Evolutionary conservation across 768 basidiomycete species (phyloP).

Genomic region (Pholiota molesta): DNA sequence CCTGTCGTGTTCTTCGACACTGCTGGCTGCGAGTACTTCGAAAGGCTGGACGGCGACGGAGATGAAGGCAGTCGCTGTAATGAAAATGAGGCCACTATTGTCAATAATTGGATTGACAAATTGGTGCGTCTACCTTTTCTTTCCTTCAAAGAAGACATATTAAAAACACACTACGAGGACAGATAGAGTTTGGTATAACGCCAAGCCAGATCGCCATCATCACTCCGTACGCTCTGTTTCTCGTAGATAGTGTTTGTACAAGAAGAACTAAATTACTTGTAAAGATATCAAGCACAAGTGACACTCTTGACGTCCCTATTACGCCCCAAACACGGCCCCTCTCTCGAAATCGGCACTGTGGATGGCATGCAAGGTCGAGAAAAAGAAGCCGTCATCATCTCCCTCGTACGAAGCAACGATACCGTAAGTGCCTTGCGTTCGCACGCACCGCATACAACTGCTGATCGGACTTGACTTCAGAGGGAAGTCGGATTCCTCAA

Average conservation of each 20-base stretch:
- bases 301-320: conserved; percentile 78
- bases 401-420: conserved; percentile 90
- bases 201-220: conserved; percentile 84
- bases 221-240: conserved; percentile 61
- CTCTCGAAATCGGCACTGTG: conserved; percentile 90
- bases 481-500: conserved; percentile 94
- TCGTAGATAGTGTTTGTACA: not conserved
- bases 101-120: conserved; percentile 79
- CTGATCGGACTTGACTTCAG: conserved; percentile 34
- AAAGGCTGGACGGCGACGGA: conserved; percentile 73
- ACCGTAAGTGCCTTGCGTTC: conserved; percentile 45
- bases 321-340: conserved; percentile 64
- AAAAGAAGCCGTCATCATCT: conserved; percentile 92
- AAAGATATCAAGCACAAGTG: conserved; percentile 93
- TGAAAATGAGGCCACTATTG: conserved; percentile 91
- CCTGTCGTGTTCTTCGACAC: conserved; percentile 96
- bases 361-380: conserved; percentile 98
- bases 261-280: not conserved
- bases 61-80: conserved; percentile 93
- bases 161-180: not conserved
- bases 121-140: conserved; percentile 49
- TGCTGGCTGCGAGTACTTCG: conserved; percentile 91
- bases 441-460: not conserved
- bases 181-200: conserved; percentile 65
- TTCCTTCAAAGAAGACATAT: not conserved